Evolutionary conservation across 208 protist species (phyloP).

Genomic region (Trypanosoma lewisi): DNA sequence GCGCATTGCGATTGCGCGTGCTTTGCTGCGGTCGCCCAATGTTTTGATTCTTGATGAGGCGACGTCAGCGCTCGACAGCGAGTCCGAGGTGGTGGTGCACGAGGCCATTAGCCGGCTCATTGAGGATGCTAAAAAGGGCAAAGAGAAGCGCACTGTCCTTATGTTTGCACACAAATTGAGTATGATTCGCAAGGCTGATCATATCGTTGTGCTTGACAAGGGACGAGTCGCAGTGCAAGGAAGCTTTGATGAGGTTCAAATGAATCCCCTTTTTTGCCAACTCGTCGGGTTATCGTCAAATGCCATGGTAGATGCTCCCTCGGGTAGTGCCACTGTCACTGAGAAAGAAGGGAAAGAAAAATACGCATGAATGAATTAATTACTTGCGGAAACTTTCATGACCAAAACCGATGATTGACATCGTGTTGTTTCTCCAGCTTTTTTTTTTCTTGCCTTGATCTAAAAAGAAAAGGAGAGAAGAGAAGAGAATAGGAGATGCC

Average conservation of each 20-base stretch:
- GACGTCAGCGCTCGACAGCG: constrained; percentile 87
- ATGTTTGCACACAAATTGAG: constrained; percentile 89
- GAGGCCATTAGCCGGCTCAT: constrained; percentile 78
- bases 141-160: constrained; percentile 67
- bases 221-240: constrained; percentile 70
- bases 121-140: constrained; percentile 51
- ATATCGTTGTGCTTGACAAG: constrained; percentile 85
- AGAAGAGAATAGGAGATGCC: constrained; percentile 3
- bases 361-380: constrained; percentile 9
- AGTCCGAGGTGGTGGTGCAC: constrained; percentile 89
- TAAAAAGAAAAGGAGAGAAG: constrained; percentile 13
- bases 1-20: constrained; percentile 92
- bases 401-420: neutral
- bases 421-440: too few relatives aligned
- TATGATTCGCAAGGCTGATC: constrained; percentile 86
- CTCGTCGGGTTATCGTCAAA: constrained; percentile 44
- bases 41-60: constrained; percentile 94
- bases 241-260: constrained; percentile 64
- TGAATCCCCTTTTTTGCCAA: constrained; percentile 60
- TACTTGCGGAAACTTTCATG: neutral
- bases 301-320: neutral
- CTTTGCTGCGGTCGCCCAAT: constrained; percentile 78
- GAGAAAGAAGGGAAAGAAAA: neutral
- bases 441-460: too few relatives aligned
- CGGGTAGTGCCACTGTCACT: neutral